Evolutionary conservation across 345 rosid species (phyloP), one percentile per base, ranked within the genome.

Genomic region (Brassica rapa): DNA sequence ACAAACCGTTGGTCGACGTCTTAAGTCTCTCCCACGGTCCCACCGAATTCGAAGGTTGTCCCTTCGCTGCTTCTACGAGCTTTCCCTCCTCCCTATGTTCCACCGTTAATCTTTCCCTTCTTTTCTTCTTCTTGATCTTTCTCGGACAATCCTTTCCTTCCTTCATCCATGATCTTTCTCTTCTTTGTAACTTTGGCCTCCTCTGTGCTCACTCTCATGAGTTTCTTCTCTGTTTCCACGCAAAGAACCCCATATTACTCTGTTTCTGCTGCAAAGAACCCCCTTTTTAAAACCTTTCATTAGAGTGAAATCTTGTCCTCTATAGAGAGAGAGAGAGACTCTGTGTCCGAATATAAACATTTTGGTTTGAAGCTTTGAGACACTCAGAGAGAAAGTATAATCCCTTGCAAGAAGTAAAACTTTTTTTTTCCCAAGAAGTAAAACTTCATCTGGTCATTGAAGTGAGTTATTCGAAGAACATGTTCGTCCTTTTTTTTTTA

Each of bases 391-490:
- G 32, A 53, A 29, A 16, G 23, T 7, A 33, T 8, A 67, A 62
- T 5, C 67, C 51, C 21, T 55, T 71, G 33, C 72, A 64, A 37
- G 8, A 60, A 73, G 65, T 62, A 2, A 19, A 37, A 5, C 53
- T 51, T 37, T 8, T 37, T 7, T 8, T 8, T 37, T 8, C 9
- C 2, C 66, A 64, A 27, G 8, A 60, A 73, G 64, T 62, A 1
- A 19, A 37, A 5, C n/a, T 51, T 33, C 12, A 43, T 35, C 21
- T 37, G 53, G 35, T 73, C 39, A 55, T 39, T 65, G 73, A 71
- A 81, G 83, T 81, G 46, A 76, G 77, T 66, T 66, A 56, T 6
- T 37, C 5, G 33, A 24, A 73, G 29, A 62, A 60, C 25, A 27
- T 24, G 24, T 27, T 69, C 3, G 11, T 79, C 43, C n/a, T 57